A percentile compares a stretch with the other conserved stretches of the same genome.
These are phyloP conservation scores for Leccinum angustisporum DNA, from an alignment of 1,284 basidiomycete species.

Conservation along the genomic window DNA sequence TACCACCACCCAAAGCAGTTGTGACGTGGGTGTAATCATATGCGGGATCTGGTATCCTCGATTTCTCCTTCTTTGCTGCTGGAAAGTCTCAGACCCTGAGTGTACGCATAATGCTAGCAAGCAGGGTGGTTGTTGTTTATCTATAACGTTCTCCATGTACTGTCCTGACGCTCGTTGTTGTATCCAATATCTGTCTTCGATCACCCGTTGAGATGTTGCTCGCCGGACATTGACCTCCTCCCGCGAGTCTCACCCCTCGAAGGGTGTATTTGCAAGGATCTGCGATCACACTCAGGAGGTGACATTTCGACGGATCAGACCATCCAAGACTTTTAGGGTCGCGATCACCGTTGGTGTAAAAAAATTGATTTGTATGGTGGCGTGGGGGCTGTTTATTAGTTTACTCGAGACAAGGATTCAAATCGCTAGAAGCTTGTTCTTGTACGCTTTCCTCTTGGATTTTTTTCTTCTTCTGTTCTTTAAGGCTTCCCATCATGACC, in stretches of 20 bases:
- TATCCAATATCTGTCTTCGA: neutral
- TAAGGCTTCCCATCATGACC: conserved; percentile 58
- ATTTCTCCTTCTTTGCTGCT: neutral
- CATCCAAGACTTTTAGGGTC: conserved; percentile 1
- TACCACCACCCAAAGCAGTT: conserved; percentile 49
- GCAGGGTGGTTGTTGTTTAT: conserved; percentile 3
- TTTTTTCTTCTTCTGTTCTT: conserved; percentile 6
- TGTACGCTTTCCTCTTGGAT: conserved; percentile 15
- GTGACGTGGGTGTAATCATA: conserved; percentile 28
- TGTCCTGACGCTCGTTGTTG: conserved; percentile 6
- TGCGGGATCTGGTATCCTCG: conserved; percentile 2
- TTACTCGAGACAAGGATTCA: conserved; percentile 13
- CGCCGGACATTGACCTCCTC: neutral
- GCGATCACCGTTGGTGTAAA: conserved; percentile 8
- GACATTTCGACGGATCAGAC: neutral
- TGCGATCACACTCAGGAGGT: conserved; percentile 9
- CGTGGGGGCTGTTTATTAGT: conserved; percentile 29
- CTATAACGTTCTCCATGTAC: conserved; percentile 8
- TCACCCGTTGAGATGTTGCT: neutral
- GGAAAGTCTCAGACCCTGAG: conserved; percentile 3
- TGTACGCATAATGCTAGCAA: neutral
- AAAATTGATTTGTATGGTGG: conserved; percentile 19
- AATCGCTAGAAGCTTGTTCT: conserved; percentile 9
- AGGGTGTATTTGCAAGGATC: conserved; percentile 10
- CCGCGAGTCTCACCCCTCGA: neutral